Evolutionary conservation across 345 rosid species (phyloP).

Genomic region (Bruguiera parviflora): DNA sequence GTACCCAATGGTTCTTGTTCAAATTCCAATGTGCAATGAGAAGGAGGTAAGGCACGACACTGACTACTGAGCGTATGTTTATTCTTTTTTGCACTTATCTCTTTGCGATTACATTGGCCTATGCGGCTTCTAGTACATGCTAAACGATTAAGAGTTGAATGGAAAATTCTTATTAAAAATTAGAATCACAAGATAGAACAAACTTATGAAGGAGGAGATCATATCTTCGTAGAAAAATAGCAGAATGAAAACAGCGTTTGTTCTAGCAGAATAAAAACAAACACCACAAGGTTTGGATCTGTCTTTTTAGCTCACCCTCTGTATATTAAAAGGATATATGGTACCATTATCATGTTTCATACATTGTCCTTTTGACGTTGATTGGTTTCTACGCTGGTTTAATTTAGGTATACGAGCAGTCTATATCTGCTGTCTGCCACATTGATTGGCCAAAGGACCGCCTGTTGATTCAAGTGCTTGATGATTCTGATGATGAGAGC

Average conservation of each 20-base stretch:
- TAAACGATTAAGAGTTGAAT: not conserved
- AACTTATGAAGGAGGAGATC: not conserved
- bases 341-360: not conserved
- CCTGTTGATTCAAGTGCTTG: slow-evolving; percentile 70
- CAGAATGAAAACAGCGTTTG: too few relatives aligned
- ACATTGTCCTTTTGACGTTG: slow-evolving; percentile 8
- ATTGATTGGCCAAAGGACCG: slow-evolving; percentile 80
- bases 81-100: not conserved
- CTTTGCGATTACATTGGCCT: slow-evolving; percentile 2
- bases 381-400: slow-evolving; percentile 7
- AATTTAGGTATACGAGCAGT: slow-evolving; percentile 71
- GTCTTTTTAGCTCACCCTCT: not conserved
- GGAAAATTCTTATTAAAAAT: not conserved
- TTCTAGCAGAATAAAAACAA: not conserved
- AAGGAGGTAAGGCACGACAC: slow-evolving; percentile 49
- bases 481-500: slow-evolving; percentile 70
- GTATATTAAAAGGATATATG: not conserved
- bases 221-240: not conserved
- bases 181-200: too few relatives aligned
- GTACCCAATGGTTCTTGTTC: slow-evolving; percentile 86
- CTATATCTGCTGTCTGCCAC: slow-evolving; percentile 81
- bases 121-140: not conserved
- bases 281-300: slow-evolving; percentile 7
- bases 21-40: slow-evolving; percentile 85
- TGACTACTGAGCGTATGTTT: not conserved